phyloP scores from a whole-genome alignment of 805 yeast species.

The Priceomyces carsonii region DNA sequence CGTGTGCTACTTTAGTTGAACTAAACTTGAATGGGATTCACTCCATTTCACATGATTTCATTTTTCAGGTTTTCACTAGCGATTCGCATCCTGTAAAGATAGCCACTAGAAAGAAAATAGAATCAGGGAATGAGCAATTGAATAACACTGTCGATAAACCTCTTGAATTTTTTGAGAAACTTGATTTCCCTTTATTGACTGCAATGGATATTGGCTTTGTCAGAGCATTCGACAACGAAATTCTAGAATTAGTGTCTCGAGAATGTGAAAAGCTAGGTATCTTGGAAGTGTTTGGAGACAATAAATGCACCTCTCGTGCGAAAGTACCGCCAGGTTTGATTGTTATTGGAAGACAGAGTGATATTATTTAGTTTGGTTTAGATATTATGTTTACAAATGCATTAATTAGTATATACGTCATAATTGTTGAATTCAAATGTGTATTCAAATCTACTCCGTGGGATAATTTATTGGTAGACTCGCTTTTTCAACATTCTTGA shows the following conservation, averaged over 20 bases:
- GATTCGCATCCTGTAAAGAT: slow-evolving; percentile 20
- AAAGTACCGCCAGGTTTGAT: slow-evolving; percentile 53
- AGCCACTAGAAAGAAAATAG: slow-evolving; percentile 8
- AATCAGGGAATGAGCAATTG: slow-evolving; percentile 4
- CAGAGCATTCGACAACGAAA: slow-evolving; percentile 68
- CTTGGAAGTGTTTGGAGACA: slow-evolving; percentile 81
- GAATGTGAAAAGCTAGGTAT: slow-evolving; percentile 63
- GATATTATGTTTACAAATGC: slow-evolving; percentile 2
- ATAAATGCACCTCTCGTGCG: slow-evolving; percentile 61
- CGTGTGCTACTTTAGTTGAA: slow-evolving; percentile 64
- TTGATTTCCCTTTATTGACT: slow-evolving; percentile 58
- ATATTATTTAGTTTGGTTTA: slow-evolving; percentile 38
- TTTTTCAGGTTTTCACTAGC: slow-evolving; percentile 46
- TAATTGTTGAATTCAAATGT: too few relatives aligned
- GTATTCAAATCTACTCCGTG: slow-evolving; percentile 9
- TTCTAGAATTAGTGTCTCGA: slow-evolving; percentile 55
- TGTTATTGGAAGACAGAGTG: slow-evolving; percentile 76
- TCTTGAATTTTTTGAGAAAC: slow-evolving; percentile 15
- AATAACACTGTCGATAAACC: slow-evolving; percentile 9
- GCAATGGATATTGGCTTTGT: slow-evolving; percentile 80
- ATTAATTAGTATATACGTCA: slow-evolving; percentile 4
- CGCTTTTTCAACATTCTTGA: slow-evolving; percentile 67
- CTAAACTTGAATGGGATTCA: slow-evolving; percentile 75
- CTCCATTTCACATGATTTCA: slow-evolving; percentile 50
- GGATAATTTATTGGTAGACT: slow-evolving; percentile 45